phyloP scores from a whole-genome alignment of 306 rosid species.

The Dicorynia guianensis region DNA sequence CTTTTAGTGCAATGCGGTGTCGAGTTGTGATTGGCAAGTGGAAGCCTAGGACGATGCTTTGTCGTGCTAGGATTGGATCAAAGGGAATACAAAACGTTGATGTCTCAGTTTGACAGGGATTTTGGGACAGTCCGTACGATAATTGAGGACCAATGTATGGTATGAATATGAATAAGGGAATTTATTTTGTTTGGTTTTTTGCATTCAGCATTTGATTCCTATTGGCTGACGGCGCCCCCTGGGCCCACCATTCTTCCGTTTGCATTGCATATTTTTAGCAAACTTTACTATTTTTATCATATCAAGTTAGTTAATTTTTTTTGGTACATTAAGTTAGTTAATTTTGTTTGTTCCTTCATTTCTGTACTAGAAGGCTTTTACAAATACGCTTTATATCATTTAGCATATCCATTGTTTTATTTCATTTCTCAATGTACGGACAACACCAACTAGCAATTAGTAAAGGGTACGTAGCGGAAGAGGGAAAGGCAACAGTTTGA shows the following conservation, averaged over 20 bases:
- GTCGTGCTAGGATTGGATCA: slow-evolving; percentile 48
- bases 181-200: slow-evolving; percentile 27
- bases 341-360: no score
- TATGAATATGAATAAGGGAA: not conserved
- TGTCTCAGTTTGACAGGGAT: slow-evolving; percentile 40
- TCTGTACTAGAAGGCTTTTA: no score
- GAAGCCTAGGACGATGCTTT: slow-evolving; percentile 23
- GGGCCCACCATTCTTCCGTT: not conserved
- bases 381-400: no score
- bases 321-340: no score
- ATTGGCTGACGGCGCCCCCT: slow-evolving; percentile 53
- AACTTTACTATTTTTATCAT: no score
- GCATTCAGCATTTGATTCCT: slow-evolving; percentile 30
- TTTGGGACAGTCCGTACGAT: slow-evolving; percentile 47
- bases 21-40: slow-evolving; percentile 19
- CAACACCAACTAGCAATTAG: no score
- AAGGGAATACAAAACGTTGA: not conserved
- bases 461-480: no score
- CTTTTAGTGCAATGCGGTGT: slow-evolving; percentile 25
- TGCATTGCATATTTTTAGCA: no score
- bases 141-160: not conserved
- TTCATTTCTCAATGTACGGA: no score
- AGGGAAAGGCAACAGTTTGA: no score
- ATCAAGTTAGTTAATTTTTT: no score
- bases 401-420: no score